phyloP scores from a whole-genome alignment of 2,329 filamentous ascomycete genomes.

The Trichophaea hybrida region DNA sequence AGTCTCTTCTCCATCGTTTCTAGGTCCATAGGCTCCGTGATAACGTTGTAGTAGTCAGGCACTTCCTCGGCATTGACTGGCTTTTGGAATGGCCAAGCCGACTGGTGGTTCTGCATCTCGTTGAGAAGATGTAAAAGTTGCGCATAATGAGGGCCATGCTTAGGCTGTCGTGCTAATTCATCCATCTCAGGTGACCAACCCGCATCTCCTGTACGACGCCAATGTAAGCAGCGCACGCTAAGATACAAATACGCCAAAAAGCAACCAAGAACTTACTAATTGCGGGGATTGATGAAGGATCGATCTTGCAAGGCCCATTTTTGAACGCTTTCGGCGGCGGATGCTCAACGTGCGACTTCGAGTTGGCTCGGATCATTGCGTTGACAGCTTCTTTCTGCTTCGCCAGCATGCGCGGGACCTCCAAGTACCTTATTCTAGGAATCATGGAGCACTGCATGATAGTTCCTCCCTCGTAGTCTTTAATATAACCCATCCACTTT shows the following conservation, averaged over 20 bases:
- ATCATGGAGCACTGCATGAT: constrained; percentile 99
- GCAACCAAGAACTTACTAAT: constrained; percentile 43
- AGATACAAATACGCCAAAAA: neutral
- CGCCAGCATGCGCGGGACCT: constrained; percentile 80
- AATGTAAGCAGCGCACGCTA: neutral
- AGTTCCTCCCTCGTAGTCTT: constrained; percentile 96
- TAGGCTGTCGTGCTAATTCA: constrained; percentile 81
- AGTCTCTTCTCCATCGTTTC: constrained; percentile 86
- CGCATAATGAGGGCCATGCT: constrained; percentile 92
- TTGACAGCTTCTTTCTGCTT: constrained; percentile 95
- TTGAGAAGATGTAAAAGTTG: constrained; percentile 84
- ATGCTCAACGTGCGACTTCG: constrained; percentile 76
- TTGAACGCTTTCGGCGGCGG: constrained; percentile 75
- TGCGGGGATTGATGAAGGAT: constrained; percentile 72
- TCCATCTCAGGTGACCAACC: constrained; percentile 98
- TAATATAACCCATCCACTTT: constrained; percentile 99
- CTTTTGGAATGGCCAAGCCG: constrained; percentile 85
- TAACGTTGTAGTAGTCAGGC: constrained; percentile 96
- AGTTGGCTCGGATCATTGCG: constrained; percentile 86
- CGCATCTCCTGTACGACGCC: constrained; percentile 40
- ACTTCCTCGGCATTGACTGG: constrained; percentile 94
- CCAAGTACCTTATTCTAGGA: constrained; percentile 83
- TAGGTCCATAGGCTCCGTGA: constrained; percentile 80
- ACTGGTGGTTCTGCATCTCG: constrained; percentile 84
- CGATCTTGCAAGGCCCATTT: constrained; percentile 57